Base-by-base conservation (phyloP, 257 asterid genomes). In the Handroanthus guayacan region DNA sequence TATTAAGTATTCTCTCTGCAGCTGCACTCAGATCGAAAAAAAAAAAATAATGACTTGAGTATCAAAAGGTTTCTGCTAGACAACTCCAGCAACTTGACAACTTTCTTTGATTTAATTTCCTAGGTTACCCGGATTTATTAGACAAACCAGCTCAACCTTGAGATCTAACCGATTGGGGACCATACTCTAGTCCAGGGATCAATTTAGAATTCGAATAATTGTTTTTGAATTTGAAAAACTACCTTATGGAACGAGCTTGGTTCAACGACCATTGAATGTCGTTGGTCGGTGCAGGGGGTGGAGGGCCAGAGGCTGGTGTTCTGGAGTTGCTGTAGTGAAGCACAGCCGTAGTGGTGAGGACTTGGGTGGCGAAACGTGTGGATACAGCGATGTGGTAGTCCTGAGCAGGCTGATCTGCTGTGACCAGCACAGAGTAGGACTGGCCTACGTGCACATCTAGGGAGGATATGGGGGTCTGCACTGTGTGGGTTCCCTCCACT, bases 371-470 rank as follows among this genome's bases (percentile, higher is more conserved):
- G 84, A 86, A 84, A 5, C 92, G 91, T 3, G 87, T 85, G 14
- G 97, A 92, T 9, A 82, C 87, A 0, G 79, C 88, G 0, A 89
- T 80, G 78, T 87, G 73, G 83, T 89, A 92, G 80, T 87, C 94
- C 51, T 31, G 75, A 16, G 86, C 18, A 0, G 87, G 78, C 78
- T 83, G 91, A 62, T 91, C 78, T 5, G 96, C 90, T 8, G 94
- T 89, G 75, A 89, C 83, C 0, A 92, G 79, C 48, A 90, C 89
- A 2, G 97, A 87, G 80, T 81, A 84, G 77, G 92, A 88, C 67
- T 92, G 97, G 44, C 96, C 96, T 3, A 84, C 94, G 55, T 92
- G 97, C 47, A 92, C 82, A 39, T 92, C 94, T 47, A 90, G 87
- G 67, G 90, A 84, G 65, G 86, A 56, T 25, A 83, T 12, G 17